Percentiles rank a stretch among this genome's conserved stretches.
Evolutionary conservation across 2,329 filamentous ascomycete species (phyloP).

Genomic region (Aspergillus aculeatinus): DNA sequence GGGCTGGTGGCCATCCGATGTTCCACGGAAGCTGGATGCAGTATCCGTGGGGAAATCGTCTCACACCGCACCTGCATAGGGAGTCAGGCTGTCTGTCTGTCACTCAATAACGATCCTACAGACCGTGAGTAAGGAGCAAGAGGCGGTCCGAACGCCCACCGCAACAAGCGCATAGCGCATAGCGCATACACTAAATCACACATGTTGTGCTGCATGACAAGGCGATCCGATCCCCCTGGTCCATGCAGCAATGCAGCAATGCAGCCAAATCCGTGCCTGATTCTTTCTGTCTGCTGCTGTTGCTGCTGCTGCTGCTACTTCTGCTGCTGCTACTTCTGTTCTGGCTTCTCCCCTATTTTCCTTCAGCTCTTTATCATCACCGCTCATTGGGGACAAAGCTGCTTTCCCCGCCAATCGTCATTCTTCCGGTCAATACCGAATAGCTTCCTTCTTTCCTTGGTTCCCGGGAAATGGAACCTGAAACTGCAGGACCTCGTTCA

Average conservation of each 20-base stretch:
- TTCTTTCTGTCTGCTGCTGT: neutral
- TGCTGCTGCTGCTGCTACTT: too few species aligned
- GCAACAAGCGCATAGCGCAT: neutral
- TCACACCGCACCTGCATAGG: neutral
- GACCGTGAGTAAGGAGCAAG: neutral
- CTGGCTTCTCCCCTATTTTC: neutral
- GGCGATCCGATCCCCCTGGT: conserved; percentile 7
- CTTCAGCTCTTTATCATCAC: neutral
- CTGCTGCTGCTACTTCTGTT: too few species aligned
- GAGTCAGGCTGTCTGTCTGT: neutral
- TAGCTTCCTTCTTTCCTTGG: neutral
- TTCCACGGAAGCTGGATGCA: too few species aligned
- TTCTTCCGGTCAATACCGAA: conserved; percentile 13
- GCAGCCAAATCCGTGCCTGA: conserved; percentile 14
- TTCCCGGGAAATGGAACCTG: neutral
- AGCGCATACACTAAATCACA: too few species aligned
- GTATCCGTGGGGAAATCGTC: too few species aligned
- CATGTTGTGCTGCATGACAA: neutral
- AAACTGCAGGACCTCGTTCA: conserved; percentile 1
- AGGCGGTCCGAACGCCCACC: neutral
- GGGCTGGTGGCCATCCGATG: neutral
- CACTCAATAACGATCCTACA: neutral
- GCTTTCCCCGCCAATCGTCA: conserved; percentile 8
- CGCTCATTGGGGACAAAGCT: neutral
- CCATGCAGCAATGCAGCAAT: conserved; percentile 1